A percentile compares a stretch with the other conserved stretches of the same genome.
Evolutionary conservation across 176 grass and related monocot species (phyloP).

Genomic region (Aegilops tauschii): DNA sequence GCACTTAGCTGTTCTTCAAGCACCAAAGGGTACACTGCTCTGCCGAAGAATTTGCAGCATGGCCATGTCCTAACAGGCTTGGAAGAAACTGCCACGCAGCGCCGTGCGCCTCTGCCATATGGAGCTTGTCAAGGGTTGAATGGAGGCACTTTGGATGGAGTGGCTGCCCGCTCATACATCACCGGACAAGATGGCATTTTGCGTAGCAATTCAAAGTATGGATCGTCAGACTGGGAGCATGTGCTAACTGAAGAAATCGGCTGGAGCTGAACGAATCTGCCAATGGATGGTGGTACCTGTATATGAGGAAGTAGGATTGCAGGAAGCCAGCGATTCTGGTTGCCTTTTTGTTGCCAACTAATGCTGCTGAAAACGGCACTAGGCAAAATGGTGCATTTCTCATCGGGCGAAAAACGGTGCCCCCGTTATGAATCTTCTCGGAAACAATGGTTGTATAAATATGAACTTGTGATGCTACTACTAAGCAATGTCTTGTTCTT

Average conservation of each 20-base stretch:
- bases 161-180: neutral
- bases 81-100: slow-evolving; percentile 2
- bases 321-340: neutral
- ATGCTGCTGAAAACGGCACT: neutral
- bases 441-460: neutral
- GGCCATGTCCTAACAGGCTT: slow-evolving; percentile 13
- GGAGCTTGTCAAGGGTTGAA: neutral
- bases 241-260: slow-evolving; percentile 37
- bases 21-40: neutral
- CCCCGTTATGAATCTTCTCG: neutral
- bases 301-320: slow-evolving; percentile 14
- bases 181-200: slow-evolving; percentile 16
- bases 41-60: slow-evolving; percentile 18
- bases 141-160: slow-evolving; percentile 13
- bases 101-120: neutral
- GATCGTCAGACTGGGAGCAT: slow-evolving; percentile 46
- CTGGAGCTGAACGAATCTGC: slow-evolving; percentile 27
- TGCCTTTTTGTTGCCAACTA: slow-evolving; percentile 22
- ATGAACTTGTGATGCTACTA: neutral
- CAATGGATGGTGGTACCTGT: neutral
- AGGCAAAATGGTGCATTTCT: neutral
- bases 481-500: neutral
- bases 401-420: neutral
- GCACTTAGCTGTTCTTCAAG: slow-evolving; percentile 13
- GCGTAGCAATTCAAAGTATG: slow-evolving; percentile 1